These are phyloP conservation scores for Aspergillus ustus DNA, from an alignment of 2,329 filamentous ascomycete species.

Conservation along the genomic window DNA sequence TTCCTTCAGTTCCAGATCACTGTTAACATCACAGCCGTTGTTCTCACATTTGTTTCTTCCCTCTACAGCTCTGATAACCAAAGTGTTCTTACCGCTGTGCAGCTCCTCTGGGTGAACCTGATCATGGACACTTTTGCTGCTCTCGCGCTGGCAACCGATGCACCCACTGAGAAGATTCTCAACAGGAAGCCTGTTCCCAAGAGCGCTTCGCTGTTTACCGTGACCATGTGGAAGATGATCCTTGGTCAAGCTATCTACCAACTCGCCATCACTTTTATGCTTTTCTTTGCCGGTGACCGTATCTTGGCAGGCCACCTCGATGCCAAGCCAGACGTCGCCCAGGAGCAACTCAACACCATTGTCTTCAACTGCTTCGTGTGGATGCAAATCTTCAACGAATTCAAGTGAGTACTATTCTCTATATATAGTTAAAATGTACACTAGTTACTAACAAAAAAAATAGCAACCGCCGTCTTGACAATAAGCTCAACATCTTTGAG, in stretches of 20 bases:
- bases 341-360: conserved; percentile 70
- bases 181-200: conserved; percentile 79
- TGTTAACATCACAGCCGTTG: conserved; percentile 89
- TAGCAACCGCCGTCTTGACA: conserved; percentile 84
- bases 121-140: conserved; percentile 98
- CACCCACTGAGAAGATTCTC: conserved; percentile 79
- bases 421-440: no score
- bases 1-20: conserved; percentile 70
- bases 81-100: conserved; percentile 84
- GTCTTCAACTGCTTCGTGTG: conserved; percentile 99
- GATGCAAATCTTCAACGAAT: conserved; percentile 99
- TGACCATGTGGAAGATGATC: conserved; percentile 99
- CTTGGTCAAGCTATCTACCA: conserved; percentile 91
- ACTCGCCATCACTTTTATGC: conserved; percentile 74
- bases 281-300: conserved; percentile 73
- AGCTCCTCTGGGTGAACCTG: conserved; percentile 93
- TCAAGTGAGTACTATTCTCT: conserved; percentile 59
- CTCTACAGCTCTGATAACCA: conserved; percentile 70
- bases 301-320: conserved; percentile 55
- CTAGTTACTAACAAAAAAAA: no score
- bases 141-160: conserved; percentile 85
- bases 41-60: conserved; percentile 85
- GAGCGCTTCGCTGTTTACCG: conserved; percentile 76
- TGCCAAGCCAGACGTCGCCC: conserved; percentile 55
- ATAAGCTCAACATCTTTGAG: conserved; percentile 94